A percentile compares a stretch with the other conserved stretches of the same genome.
Conservation (phyloP, 495 filamentous ascomycete genomes). For the Thozetella sp. region DNA sequence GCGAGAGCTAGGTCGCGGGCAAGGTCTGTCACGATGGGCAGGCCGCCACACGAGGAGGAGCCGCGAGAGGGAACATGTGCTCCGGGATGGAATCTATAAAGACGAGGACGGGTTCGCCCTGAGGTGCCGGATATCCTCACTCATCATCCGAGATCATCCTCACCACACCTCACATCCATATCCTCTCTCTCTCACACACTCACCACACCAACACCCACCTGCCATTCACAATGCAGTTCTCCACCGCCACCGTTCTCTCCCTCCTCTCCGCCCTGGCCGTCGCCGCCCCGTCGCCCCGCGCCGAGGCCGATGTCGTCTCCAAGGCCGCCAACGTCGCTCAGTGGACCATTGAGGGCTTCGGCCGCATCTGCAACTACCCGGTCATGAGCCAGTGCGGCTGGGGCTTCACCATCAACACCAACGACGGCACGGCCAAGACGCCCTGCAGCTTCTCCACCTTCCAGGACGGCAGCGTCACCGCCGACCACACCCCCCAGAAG, state of each 20-base stretch:
- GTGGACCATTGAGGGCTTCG: slow-evolving; percentile 51
- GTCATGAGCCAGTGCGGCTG: slow-evolving; percentile 46
- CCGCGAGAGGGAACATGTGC: too few relatives aligned
- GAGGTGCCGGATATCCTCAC: too few relatives aligned
- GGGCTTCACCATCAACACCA: slow-evolving; percentile 47
- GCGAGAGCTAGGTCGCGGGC: too few relatives aligned
- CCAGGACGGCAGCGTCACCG: slow-evolving; percentile 26
- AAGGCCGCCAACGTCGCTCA: slow-evolving; percentile 39
- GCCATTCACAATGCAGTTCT: slow-evolving; percentile 47
- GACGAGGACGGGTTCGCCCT: too few relatives aligned
- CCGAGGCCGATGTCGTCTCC: slow-evolving; percentile 24
- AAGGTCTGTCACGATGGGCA: too few relatives aligned
- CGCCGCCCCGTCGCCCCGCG: slow-evolving; percentile 38
- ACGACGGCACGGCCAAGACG: slow-evolving; percentile 24
- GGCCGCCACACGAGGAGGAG: too few relatives aligned
- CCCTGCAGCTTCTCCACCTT: slow-evolving; percentile 41
- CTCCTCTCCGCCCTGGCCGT: slow-evolving; percentile 37
- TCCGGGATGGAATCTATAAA: too few relatives aligned
- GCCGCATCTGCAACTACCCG: slow-evolving; percentile 45
- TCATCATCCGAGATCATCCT: neutral
- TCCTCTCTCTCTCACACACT: neutral
- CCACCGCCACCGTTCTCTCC: slow-evolving; percentile 36
- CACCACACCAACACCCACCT: neutral
- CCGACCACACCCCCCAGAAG: slow-evolving; percentile 38
- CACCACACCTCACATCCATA: neutral